Evolutionary conservation across 2,329 filamentous ascomycete genomes (phyloP).

Genomic region (Colletotrichum melonis): DNA sequence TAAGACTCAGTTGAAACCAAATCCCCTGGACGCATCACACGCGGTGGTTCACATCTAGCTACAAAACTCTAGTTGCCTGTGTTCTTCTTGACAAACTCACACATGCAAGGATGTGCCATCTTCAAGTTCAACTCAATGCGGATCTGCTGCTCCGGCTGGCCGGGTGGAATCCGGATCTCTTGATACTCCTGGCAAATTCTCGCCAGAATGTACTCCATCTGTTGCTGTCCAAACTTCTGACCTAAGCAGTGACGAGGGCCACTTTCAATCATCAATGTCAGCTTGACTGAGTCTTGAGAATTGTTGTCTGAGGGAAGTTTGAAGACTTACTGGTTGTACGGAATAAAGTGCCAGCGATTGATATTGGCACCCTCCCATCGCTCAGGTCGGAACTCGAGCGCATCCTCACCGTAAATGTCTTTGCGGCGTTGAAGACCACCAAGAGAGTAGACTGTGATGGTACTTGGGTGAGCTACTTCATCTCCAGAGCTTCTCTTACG

Average conservation of each 20-base stretch:
- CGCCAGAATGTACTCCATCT: not conserved
- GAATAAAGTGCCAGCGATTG: not conserved
- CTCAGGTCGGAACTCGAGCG: slow-evolving; percentile 47
- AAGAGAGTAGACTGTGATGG: not conserved
- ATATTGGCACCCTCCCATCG: slow-evolving; percentile 40
- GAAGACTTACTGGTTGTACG: not conserved
- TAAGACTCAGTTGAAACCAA: too few species aligned
- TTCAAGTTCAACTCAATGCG: not conserved
- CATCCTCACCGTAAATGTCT: slow-evolving; percentile 47
- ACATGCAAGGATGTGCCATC: not conserved
- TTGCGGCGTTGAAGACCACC: not conserved
- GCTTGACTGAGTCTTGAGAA: not conserved
- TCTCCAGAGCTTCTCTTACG: too few species aligned
- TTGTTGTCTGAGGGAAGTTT: not conserved
- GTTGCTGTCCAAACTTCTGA: not conserved
- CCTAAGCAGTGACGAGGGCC: not conserved
- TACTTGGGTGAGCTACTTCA: too few species aligned
- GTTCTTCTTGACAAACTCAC: not conserved
- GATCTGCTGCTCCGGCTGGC: not conserved
- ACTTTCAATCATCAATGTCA: not conserved
- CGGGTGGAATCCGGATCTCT: not conserved
- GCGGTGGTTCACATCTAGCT: too few species aligned
- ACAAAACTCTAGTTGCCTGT: not conserved
- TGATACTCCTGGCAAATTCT: not conserved
- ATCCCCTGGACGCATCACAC: rapidly evolving